A percentile compares a stretch with the other conserved stretches of the same genome.
Conservation (phyloP, 345 rosid species). For the Orychophragmus violaceus region DNA sequence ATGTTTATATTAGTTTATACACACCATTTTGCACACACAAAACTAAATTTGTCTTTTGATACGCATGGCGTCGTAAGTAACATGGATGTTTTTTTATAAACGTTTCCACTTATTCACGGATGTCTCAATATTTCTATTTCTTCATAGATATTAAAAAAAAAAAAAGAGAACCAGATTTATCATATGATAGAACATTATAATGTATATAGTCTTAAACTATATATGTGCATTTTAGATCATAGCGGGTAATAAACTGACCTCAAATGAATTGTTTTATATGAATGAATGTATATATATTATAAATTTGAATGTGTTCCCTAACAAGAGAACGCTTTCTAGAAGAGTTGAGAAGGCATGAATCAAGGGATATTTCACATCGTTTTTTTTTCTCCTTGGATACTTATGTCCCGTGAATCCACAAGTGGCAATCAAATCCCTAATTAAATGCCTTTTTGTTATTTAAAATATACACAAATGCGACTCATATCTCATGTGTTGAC, state of each 20-base stretch:
- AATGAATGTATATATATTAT: neutral
- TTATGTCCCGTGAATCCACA: constrained; percentile 21
- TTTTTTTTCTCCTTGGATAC: constrained; percentile 17
- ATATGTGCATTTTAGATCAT: neutral
- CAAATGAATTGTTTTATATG: neutral
- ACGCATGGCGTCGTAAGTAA: neutral
- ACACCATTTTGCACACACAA: neutral
- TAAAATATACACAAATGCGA: neutral
- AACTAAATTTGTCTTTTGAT: neutral
- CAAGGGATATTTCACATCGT: constrained; percentile 18
- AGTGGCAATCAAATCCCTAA: constrained; percentile 22
- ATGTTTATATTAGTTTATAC: neutral
- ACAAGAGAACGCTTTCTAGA: constrained; percentile 18
- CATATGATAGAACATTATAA: neutral
- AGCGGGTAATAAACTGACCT: neutral
- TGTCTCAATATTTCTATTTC: neutral
- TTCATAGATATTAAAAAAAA: neutral
- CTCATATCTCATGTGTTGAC: constrained; percentile 27
- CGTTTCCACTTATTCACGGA: neutral
- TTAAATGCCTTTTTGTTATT: constrained; percentile 3
- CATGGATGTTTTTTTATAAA: neutral
- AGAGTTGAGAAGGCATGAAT: constrained; percentile 17
- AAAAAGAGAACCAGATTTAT: neutral
- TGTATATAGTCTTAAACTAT: neutral
- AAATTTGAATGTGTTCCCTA: neutral